A percentile compares a stretch with the other conserved stretches of the same genome.
phyloP scores from a whole-genome alignment of 768 basidiomycete species.

The Zangia roseola region DNA sequence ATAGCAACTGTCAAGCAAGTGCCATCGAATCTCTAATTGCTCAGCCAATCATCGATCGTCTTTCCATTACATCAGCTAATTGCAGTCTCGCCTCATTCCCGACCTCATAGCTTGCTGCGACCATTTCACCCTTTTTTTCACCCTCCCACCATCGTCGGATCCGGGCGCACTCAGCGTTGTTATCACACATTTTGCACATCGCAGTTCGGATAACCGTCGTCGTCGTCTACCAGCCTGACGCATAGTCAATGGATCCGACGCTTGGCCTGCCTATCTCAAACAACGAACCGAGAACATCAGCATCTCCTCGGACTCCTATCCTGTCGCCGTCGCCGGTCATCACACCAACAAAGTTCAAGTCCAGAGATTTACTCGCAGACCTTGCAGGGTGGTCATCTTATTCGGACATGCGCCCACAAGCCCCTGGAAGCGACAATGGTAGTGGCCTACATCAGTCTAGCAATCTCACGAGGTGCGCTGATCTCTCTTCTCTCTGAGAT shows the following conservation, averaged over 20 bases:
- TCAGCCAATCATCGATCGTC: conserved; percentile 5
- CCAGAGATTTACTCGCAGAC: conserved; percentile 9
- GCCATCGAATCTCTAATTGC: not conserved
- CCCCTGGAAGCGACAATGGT: conserved; percentile 14
- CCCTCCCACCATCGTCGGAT: conserved; percentile 2
- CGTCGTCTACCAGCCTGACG: not conserved
- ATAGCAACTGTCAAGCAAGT: not conserved
- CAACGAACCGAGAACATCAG: conserved; percentile 1
- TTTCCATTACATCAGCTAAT: conserved; percentile 21
- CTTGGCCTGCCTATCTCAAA: conserved; percentile 3
- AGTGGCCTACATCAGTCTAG: conserved; percentile 5
- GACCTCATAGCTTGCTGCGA: not conserved
- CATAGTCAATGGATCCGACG: conserved; percentile 8
- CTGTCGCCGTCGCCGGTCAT: conserved; percentile 8
- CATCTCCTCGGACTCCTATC: too few species aligned
- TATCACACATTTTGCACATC: not conserved
- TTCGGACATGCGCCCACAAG: conserved; percentile 12
- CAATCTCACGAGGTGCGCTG: conserved; percentile 14
- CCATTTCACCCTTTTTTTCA: conserved; percentile 7
- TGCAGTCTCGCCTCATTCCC: conserved; percentile 15
- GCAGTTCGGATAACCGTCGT: not conserved
- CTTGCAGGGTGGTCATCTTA: conserved; percentile 16
- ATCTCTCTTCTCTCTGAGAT: not conserved
- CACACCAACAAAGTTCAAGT: conserved; percentile 11
- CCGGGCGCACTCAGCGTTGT: not conserved